phyloP scores from a whole-genome alignment of 805 yeast species.

The Candida ulmi region DNA sequence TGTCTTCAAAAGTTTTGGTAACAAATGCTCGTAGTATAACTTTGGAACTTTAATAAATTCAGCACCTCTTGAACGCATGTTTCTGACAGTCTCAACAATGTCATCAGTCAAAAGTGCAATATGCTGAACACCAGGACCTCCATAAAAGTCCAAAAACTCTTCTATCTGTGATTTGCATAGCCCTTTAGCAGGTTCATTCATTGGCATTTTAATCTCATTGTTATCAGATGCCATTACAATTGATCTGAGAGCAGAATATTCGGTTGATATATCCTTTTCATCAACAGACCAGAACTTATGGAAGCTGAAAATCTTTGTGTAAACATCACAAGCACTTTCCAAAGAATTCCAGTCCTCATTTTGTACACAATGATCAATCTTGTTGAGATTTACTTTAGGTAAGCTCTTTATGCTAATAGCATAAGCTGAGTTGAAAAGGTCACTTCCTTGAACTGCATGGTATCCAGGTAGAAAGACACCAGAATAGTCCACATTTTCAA shows the following conservation, averaged over 20 bases:
- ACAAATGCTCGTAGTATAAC: conserved; percentile 49
- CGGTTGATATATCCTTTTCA: conserved; percentile 67
- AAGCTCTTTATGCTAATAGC: conserved; percentile 9
- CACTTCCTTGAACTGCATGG: conserved; percentile 4
- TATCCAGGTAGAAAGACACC: conserved; percentile 52
- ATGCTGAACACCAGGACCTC: conserved; percentile 85
- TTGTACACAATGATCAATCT: conserved; percentile 78
- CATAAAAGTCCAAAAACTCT: conserved; percentile 68
- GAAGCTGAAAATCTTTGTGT: conserved; percentile 62
- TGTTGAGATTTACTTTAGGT: conserved; percentile 34
- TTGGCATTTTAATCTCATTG: conserved; percentile 69
- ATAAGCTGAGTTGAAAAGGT: conserved; percentile 1
- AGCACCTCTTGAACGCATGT: conserved; percentile 56
- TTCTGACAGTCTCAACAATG: conserved; percentile 50
- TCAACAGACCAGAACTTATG: conserved; percentile 83
- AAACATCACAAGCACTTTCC: conserved; percentile 51
- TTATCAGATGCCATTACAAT: conserved; percentile 70
- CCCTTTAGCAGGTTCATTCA: conserved; percentile 79
- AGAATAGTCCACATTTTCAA: conserved; percentile 34
- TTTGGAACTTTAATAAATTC: conserved; percentile 60
- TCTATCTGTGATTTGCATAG: conserved; percentile 69
- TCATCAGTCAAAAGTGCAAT: conserved; percentile 62
- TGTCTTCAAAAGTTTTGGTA: conserved; percentile 37
- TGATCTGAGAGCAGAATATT: conserved; percentile 62
- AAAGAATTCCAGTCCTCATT: conserved; percentile 68